Evolutionary conservation across 176 grass and related monocot genomes (phyloP).

Genomic region (Carex myosuroides): DNA sequence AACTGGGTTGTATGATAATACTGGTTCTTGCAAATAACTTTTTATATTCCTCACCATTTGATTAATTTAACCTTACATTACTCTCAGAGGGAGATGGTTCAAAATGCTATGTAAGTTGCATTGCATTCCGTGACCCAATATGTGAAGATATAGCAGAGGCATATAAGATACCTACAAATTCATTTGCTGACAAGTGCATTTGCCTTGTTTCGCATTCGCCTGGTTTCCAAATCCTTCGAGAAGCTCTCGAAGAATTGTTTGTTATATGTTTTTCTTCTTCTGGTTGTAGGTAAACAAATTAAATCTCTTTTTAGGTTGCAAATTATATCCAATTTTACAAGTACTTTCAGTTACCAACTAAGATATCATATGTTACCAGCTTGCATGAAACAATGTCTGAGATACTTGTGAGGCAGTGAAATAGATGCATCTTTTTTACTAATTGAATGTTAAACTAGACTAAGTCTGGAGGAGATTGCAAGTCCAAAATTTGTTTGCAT

Average conservation of each 20-base stretch:
- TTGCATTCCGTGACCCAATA: conserved; percentile 86
- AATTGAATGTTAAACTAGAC: not conserved
- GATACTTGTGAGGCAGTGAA: not conserved
- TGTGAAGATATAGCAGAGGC: conserved; percentile 89
- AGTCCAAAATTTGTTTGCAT: not conserved
- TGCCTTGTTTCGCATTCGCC: conserved; percentile 96
- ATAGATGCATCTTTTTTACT: not conserved
- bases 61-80: conserved; percentile 19
- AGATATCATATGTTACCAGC: not conserved
- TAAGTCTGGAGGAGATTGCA: not conserved
- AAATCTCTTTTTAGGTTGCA: not conserved
- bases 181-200: conserved; percentile 97
- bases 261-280: conserved; percentile 88
- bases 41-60: not conserved
- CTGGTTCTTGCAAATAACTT: not conserved
- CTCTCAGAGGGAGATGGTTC: conserved; percentile 95
- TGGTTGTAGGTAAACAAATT: conserved; percentile 74
- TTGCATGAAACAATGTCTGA: not conserved
- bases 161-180: conserved; percentile 76
- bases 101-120: conserved; percentile 97
- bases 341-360: not conserved
- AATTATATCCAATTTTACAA: not conserved
- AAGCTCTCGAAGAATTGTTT: conserved; percentile 91
- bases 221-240: conserved; percentile 82
- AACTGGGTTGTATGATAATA: not conserved